Evolutionary conservation across 192 early-diverging fungal species (phyloP), one percentile per base, ranked within the genome.

Genomic region (Coemansia sp.): DNA sequence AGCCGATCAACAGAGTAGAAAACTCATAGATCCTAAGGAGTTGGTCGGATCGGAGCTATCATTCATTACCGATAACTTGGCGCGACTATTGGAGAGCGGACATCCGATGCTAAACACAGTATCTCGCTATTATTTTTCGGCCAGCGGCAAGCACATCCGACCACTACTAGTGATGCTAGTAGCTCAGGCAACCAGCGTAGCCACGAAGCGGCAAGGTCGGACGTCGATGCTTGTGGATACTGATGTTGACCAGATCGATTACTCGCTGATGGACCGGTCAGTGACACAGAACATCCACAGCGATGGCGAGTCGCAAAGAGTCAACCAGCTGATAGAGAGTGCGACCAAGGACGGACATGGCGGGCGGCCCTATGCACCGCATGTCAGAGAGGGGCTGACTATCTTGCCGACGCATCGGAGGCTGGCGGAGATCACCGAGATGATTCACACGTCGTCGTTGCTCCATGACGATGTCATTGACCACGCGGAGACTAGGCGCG

Each of bases 371-470:
- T 82, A 77, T 42, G 10, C 66, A 49, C 80, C 80, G 16, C 69
- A 71, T 23, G 58, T 68, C 4, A 66, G 35, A 3, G 60, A 71
- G 10, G 75, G 80, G 5, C 64, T 70, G 28, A 74, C 77, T 3
- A 93, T 98, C 42, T 80, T 97, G 57, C 91, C 93, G 9, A 89
- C 94, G 30, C 97, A 99, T 60, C 86, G 93, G 16, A 89, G 97
- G 9, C 86, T 99, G 52, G 95, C 95, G 6, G 97, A 99, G 78
- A 97, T 99, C 62, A 93, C 93, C 0, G 97, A 99, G 78, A 95
- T 99, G 92, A 99, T 99, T 72, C 95, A 99, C 73, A 99, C 95
- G 4, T 93, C 97, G 13, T 94, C 95, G 4, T 79, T 99, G 10
- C 81, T 99, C 9, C 97, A 99, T 76, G 94, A 99, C 80, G 97